Evolutionary conservation across 495 filamentous ascomycete genomes (phyloP), one percentile per base, ranked within the genome.

Genomic region (Hypoxylon crocopeplum): DNA sequence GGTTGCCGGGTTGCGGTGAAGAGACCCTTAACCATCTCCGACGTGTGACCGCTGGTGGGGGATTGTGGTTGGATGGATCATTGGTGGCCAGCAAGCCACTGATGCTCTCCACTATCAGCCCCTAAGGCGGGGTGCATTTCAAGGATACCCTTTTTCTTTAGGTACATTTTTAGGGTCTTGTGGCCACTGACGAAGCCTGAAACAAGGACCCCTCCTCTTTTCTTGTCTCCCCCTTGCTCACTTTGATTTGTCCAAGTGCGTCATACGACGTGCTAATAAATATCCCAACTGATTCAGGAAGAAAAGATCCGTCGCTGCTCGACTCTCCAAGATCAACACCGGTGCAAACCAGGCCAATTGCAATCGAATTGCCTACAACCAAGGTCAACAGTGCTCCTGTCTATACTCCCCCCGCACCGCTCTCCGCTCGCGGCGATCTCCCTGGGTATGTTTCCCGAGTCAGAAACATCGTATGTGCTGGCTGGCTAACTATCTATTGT

Each of bases 391-490:
- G 68, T 56, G 59, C 70, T 15, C 56, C 71, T 41, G 60, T 70
- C 13, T 74, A 73, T 49, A 81, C 73, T 11, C 74, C 72, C 6
- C 63, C 71, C 7, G 67, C 68, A 20, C 77, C 78, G 7, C 66
- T 82, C 32, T 78, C 79, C 22, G 79, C 76, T 24, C 69, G 80
- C 47, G 80, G 79, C 21, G 80, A 83, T 67, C 52, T 78, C 42
- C 72, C 64, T 45, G 79, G 80, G 79, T 82, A 74, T 36, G 76
- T 73, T 33, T 25, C 24, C 48, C 1, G 24, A 49, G 19, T 51
- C 41, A n/a, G 54, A 32, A 39, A 21, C 48, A 58, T 24, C 46
- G 21, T 17, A n/a, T 57, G 21, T 25, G 10, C 20, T 48, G 15
- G 55, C 29, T 17, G 50, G 27, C 36, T 44, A 8, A 45, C 27